A percentile compares a stretch with the other conserved stretches of the same genome.
Evolutionary conservation across 2,329 filamentous ascomycete genomes (phyloP).

Genomic region (Botryosphaeria dothidea): DNA sequence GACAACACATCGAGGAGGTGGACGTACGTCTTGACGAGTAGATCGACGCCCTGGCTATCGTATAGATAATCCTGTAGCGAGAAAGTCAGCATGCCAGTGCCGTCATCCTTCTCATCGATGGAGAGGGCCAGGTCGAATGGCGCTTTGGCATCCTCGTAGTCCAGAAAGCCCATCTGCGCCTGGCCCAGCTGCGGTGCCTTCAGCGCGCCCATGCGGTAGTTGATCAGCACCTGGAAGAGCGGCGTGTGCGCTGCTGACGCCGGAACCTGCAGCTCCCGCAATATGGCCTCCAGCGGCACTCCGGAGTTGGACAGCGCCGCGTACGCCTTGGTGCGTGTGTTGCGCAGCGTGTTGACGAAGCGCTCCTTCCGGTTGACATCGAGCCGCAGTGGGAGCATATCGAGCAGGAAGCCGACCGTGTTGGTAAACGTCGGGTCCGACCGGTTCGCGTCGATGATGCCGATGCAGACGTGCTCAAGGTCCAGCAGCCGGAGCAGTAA

Average conservation of each 20-base stretch:
- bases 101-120: too few relatives aligned
- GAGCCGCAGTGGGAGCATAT: conserved; percentile 48
- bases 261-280: conserved; percentile 45
- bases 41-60: too few relatives aligned
- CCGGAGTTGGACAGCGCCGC: conserved; percentile 41
- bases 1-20: too few relatives aligned
- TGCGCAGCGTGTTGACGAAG: too few relatives aligned
- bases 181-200: conserved; percentile 29
- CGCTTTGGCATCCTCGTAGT: conserved; percentile 7
- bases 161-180: conserved; percentile 23
- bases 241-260: conserved; percentile 45
- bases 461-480: conserved; percentile 47
- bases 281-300: conserved; percentile 52
- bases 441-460: conserved; percentile 50
- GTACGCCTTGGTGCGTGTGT: too few relatives aligned
- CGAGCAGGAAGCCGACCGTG: conserved; percentile 51
- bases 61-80: too few relatives aligned
- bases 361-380: neutral
- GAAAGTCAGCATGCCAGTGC: too few relatives aligned
- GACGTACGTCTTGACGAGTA: too few relatives aligned
- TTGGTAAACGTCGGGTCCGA: conserved; percentile 31
- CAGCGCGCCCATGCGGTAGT: conserved; percentile 44
- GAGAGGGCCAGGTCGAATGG: too few relatives aligned
- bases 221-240: conserved; percentile 53
- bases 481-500: conserved; percentile 33